A percentile compares a stretch with the other conserved stretches of the same genome.
Conservation (phyloP, 1,139 yeast species). For the Saccharomyces hybrid region DNA sequence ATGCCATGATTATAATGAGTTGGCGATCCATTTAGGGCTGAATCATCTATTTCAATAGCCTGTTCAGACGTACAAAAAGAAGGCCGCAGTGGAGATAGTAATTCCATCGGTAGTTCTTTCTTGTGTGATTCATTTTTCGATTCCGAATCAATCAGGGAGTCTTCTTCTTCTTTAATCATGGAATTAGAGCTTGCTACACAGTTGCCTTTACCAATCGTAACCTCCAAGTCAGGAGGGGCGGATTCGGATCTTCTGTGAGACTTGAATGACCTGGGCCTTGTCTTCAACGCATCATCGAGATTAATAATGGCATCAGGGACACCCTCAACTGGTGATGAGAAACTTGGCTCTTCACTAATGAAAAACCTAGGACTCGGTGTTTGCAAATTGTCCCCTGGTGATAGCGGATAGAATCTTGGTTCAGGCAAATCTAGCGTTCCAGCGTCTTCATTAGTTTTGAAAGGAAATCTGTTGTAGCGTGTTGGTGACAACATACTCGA, state of each 20-base stretch:
- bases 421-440: neutral
- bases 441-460: neutral
- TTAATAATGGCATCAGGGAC: slow-evolving; percentile 60
- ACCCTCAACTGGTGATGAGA: slow-evolving; percentile 29
- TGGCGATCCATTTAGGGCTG: slow-evolving; percentile 10
- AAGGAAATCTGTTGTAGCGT: neutral
- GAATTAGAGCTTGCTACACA: slow-evolving; percentile 7
- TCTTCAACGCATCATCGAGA: slow-evolving; percentile 48
- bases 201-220: slow-evolving; percentile 9
- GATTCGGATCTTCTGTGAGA: slow-evolving; percentile 43
- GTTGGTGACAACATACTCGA: neutral
- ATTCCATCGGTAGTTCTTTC: slow-evolving; percentile 5
- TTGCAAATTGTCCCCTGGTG: slow-evolving; percentile 34
- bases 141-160: slow-evolving; percentile 11
- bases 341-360: slow-evolving; percentile 29
- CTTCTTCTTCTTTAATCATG: slow-evolving; percentile 18
- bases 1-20: neutral
- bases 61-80: slow-evolving; percentile 2
- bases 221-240: slow-evolving; percentile 40
- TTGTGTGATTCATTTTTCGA: slow-evolving; percentile 4
- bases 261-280: slow-evolving; percentile 26
- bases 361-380: slow-evolving; percentile 27
- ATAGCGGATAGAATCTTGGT: slow-evolving; percentile 1
- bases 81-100: slow-evolving; percentile 26
- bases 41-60: slow-evolving; percentile 3